Percentiles rank a stretch among this genome's conserved stretches.
Conservation (phyloP, 2,329 filamentous ascomycete species). For the Aspergillus viridinutans region DNA sequence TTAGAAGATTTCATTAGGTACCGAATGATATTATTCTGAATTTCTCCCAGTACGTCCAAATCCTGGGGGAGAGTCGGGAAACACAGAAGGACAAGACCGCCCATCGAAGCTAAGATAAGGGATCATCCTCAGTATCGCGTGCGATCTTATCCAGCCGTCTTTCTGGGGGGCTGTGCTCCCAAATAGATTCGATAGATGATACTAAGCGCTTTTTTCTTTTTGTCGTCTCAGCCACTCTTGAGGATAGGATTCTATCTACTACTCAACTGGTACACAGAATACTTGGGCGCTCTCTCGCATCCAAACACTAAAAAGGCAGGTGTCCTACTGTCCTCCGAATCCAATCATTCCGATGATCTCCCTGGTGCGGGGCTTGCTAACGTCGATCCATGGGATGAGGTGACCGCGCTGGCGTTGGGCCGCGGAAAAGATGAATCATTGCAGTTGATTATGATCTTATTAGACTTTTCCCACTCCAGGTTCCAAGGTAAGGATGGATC, state of each 20-base stretch:
- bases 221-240: background rate
- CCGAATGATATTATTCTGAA: background rate
- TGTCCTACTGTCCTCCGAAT: background rate
- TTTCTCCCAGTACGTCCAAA: background rate
- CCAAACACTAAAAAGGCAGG: background rate
- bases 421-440: background rate
- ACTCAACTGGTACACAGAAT: background rate
- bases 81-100: background rate
- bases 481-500: background rate
- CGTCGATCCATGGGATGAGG: background rate
- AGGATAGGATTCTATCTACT: background rate
- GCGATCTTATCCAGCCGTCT: background rate
- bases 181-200: background rate
- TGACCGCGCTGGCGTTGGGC: background rate
- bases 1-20: background rate
- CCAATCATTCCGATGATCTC: background rate
- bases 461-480: background rate
- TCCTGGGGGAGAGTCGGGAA: background rate
- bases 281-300: background rate
- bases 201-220: background rate
- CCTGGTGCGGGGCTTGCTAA: background rate
- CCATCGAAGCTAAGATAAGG: background rate
- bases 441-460: background rate
- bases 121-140: background rate
- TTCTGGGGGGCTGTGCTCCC: background rate